phyloP scores from a whole-genome alignment of 768 basidiomycete species.

The Trametopsis cervina region DNA sequence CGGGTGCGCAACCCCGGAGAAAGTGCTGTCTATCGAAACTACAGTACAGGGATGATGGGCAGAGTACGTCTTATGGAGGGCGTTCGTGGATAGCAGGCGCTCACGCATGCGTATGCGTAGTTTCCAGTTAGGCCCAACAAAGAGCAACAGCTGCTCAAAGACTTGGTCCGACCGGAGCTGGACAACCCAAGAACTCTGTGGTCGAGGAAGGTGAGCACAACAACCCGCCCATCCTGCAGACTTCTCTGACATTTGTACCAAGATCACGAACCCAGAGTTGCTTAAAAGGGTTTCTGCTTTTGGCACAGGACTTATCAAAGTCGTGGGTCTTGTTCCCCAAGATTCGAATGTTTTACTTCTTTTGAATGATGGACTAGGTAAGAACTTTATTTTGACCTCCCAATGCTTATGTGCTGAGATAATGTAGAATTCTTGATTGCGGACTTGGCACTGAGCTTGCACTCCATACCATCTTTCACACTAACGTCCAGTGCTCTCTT shows the following conservation, averaged over 20 bases:
- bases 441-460: conserved; percentile 71
- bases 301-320: conserved; percentile 61
- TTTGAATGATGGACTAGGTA: conserved; percentile 75
- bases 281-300: conserved; percentile 66
- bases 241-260: background rate
- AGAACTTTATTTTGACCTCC: conserved; percentile 10
- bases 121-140: conserved; percentile 69
- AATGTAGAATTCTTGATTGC: conserved; percentile 65
- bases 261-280: conserved; percentile 73
- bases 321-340: conserved; percentile 45
- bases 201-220: conserved; percentile 56
- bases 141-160: conserved; percentile 58
- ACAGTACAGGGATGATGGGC: conserved; percentile 77
- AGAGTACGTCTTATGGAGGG: conserved; percentile 36
- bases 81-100: conserved; percentile 24
- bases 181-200: conserved; percentile 70
- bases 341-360: conserved; percentile 69
- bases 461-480: conserved; percentile 64
- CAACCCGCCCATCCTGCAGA: background rate
- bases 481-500: conserved; percentile 56
- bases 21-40: conserved; percentile 88
- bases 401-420: background rate
- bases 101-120: conserved; percentile 29
- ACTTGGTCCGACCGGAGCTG: conserved; percentile 60
- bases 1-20: conserved; percentile 74